Evolutionary conservation across 148 eudicot species (phyloP).

Genomic region (Hydrangea macrophylla): DNA sequence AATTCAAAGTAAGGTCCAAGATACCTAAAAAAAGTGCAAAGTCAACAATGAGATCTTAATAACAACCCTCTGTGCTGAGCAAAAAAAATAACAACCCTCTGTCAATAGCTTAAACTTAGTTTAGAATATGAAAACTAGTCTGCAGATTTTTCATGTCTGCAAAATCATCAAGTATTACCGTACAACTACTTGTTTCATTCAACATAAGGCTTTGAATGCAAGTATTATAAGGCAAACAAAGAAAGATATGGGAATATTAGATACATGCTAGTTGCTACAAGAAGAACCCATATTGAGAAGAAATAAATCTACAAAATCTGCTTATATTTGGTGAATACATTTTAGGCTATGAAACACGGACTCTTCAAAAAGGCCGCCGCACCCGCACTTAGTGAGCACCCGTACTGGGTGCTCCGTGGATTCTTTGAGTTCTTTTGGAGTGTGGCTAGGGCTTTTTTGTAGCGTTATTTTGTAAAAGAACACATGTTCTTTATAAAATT

Average conservation of each 20-base stretch:
- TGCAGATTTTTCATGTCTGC: not conserved
- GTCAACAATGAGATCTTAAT: constrained; percentile 9
- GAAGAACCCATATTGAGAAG: not conserved
- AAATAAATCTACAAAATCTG: not conserved
- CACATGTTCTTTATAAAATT: no score
- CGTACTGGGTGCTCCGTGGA: no score
- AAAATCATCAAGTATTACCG: not conserved
- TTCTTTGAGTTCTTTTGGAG: no score
- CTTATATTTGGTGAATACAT: not conserved
- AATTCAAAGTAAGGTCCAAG: constrained; percentile 69
- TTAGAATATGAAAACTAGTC: not conserved
- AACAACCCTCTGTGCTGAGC: no score
- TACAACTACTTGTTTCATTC: not conserved
- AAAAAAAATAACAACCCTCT: no score
- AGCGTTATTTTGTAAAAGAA: no score
- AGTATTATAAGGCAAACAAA: not conserved
- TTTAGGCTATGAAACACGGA: no score
- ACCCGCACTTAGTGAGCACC: no score
- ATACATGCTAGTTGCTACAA: not conserved
- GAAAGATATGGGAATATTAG: not conserved
- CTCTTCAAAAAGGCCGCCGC: no score
- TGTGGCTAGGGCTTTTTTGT: no score
- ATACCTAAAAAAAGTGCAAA: constrained; percentile 47
- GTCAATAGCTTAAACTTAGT: not conserved
- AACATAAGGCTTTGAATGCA: constrained; percentile 2